These are phyloP conservation scores for Capronia americana DNA, from an alignment of 2,329 filamentous ascomycete species.

Conservation along the genomic window DNA sequence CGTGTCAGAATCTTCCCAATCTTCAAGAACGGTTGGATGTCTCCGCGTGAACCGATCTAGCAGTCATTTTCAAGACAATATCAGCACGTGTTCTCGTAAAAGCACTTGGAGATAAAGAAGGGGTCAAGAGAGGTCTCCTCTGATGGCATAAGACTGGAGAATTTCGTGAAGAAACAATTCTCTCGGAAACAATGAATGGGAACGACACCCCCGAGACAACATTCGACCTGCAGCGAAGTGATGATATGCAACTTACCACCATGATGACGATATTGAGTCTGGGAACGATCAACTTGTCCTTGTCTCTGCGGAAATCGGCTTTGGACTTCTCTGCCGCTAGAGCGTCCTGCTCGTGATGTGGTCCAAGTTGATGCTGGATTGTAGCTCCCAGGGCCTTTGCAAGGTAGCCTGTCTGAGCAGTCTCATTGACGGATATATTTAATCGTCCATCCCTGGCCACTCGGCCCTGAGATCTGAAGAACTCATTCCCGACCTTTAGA, in stretches of 20 bases:
- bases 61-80: neutral
- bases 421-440: slow-evolving; percentile 75
- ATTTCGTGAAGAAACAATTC: neutral
- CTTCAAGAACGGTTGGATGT: slow-evolving; percentile 80
- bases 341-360: slow-evolving; percentile 43
- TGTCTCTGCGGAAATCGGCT: slow-evolving; percentile 39
- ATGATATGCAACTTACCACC: slow-evolving; percentile 67
- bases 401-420: slow-evolving; percentile 71
- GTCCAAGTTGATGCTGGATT: slow-evolving; percentile 61
- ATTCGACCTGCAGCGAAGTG: neutral
- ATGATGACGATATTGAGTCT: slow-evolving; percentile 80
- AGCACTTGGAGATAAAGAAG: neutral
- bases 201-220: neutral
- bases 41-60: slow-evolving; percentile 64
- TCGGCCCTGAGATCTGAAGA: slow-evolving; percentile 52
- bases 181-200: neutral
- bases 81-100: neutral
- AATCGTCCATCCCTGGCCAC: slow-evolving; percentile 72
- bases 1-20: slow-evolving; percentile 74
- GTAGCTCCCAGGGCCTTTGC: slow-evolving; percentile 74
- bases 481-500: slow-evolving; percentile 35
- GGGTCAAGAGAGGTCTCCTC: neutral
- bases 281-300: slow-evolving; percentile 48
- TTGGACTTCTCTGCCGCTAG: slow-evolving; percentile 27
- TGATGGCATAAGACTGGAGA: neutral